Evolutionary conservation across 768 basidiomycete species (phyloP).

Genomic region (Phylloporus scabripes): DNA sequence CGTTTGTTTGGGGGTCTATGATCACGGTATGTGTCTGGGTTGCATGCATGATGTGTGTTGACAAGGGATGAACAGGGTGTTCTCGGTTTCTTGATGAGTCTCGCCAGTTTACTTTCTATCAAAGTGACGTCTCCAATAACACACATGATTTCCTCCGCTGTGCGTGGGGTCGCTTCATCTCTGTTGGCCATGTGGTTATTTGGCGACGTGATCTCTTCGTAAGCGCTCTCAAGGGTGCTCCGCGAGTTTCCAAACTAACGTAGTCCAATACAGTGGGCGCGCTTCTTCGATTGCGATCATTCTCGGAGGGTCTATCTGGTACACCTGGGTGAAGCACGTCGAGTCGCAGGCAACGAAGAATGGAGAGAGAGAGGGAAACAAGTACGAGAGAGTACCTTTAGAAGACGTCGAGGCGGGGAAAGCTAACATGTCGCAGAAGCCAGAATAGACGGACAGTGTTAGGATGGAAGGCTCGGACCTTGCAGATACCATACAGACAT

Average conservation of each 20-base stretch:
- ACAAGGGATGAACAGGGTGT: conserved; percentile 49
- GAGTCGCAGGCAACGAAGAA: conserved; percentile 46
- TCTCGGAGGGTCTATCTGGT: conserved; percentile 74
- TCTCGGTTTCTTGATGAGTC: conserved; percentile 90
- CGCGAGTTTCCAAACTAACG: neutral
- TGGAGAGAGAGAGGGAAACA: conserved; percentile 24
- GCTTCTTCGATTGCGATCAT: conserved; percentile 77
- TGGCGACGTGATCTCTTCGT: conserved; percentile 74
- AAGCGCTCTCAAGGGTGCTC: conserved; percentile 27
- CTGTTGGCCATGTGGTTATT: conserved; percentile 79
- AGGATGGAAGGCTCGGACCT: conserved; percentile 3
- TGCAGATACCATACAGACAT: conserved; percentile 12
- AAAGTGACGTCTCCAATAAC: conserved; percentile 97
- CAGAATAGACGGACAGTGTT: conserved; percentile 19
- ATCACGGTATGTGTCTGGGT: conserved; percentile 55
- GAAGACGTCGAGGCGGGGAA: conserved; percentile 58
- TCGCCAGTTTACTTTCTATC: conserved; percentile 89
- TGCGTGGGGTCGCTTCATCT: conserved; percentile 90
- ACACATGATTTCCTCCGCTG: conserved; percentile 95
- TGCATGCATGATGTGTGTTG: neutral
- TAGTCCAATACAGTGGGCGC: conserved; percentile 53
- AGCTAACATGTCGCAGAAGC: conserved; percentile 19
- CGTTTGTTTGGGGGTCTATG: conserved; percentile 72
- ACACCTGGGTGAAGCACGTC: conserved; percentile 82
- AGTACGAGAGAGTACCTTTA: conserved; percentile 60